phyloP scores from a whole-genome alignment of 2,329 filamentous ascomycete genomes.

The Botrytis paeoniae region DNA sequence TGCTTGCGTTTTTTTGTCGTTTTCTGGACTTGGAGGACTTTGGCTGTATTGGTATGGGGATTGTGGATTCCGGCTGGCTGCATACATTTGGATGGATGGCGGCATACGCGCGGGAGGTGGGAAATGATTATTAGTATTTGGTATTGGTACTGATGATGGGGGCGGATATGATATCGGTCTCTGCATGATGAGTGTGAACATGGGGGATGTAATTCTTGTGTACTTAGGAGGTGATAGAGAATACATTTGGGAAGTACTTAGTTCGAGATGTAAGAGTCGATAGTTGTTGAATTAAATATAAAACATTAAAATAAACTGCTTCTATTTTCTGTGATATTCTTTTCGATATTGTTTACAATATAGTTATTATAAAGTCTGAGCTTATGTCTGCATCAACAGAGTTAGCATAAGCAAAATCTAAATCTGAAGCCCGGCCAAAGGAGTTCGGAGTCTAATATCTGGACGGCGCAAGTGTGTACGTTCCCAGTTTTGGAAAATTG shows the following conservation, averaged over 20 bases:
- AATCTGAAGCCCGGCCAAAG: no score
- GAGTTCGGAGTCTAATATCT: no score
- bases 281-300: not conserved
- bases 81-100: constrained; percentile 11
- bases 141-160: not conserved
- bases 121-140: constrained; percentile 1
- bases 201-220: not conserved
- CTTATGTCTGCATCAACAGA: no score
- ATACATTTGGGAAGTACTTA: not conserved
- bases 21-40: not conserved
- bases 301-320: not conserved
- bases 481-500: no score
- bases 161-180: not conserved
- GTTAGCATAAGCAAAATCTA: no score
- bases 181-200: not conserved
- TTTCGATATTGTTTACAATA: no score
- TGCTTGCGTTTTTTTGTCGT: not conserved
- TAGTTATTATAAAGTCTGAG: not conserved
- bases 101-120: not conserved
- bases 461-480: no score
- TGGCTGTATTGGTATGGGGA: constrained; percentile 9
- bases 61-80: not conserved
- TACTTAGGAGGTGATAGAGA: not conserved
- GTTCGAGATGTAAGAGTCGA: not conserved
- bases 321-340: not conserved